Conservation (phyloP, 179 eudicot species). For the Drosera spatulata region DNA sequence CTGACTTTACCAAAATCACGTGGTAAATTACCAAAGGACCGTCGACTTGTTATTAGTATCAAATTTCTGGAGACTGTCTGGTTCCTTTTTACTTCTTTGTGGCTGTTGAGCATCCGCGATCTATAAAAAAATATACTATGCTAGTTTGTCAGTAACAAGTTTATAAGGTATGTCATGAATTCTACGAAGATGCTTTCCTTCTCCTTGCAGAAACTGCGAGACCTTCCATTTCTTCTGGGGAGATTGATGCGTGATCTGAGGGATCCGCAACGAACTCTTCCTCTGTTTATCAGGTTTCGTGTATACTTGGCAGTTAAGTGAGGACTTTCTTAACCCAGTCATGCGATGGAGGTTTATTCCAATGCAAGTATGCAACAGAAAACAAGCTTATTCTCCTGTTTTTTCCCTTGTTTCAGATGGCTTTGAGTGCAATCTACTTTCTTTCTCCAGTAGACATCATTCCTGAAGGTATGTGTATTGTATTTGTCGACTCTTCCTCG, state of each 20-base stretch:
- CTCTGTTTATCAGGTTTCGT: slow-evolving; percentile 59
- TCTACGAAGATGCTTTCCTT: background rate
- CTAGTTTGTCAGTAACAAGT: background rate
- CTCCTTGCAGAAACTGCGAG: slow-evolving; percentile 59
- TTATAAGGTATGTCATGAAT: background rate
- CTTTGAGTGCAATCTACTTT: slow-evolving; percentile 52
- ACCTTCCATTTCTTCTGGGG: slow-evolving; percentile 88
- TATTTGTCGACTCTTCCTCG: background rate
- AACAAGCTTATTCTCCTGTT: slow-evolving; percentile 4
- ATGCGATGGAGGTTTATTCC: background rate
- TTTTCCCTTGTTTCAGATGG: slow-evolving; percentile 28
- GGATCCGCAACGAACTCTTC: slow-evolving; percentile 87
- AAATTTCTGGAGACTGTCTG: no score
- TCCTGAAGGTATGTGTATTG: slow-evolving; percentile 65
- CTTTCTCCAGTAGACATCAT: slow-evolving; percentile 85
- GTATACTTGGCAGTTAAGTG: slow-evolving; percentile 83
- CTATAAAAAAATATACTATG: background rate
- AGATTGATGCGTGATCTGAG: slow-evolving; percentile 54
- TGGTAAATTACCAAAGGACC: no score
- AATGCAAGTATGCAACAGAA: no score
- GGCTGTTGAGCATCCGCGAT: background rate
- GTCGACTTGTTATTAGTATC: no score
- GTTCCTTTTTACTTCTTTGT: no score
- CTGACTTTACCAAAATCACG: no score
- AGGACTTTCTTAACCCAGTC: background rate